These are phyloP conservation scores for Ceratorhiza oryzae-sativae DNA, from an alignment of 1,284 basidiomycete genomes.

Conservation along the genomic window DNA sequence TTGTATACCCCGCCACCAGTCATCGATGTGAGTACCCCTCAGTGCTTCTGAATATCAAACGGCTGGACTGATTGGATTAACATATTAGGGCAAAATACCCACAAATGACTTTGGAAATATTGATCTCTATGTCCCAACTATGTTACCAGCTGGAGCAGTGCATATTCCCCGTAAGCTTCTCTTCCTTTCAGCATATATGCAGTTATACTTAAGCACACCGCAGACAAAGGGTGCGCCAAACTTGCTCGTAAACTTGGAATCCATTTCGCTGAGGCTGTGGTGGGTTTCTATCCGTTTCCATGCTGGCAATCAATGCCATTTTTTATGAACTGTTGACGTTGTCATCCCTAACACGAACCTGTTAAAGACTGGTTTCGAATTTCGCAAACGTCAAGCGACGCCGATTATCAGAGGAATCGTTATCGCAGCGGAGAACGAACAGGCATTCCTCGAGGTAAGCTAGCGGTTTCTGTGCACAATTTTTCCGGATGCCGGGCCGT, in stretches of 20 bases:
- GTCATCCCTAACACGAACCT: not conserved
- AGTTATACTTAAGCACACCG: not conserved
- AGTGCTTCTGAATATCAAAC: not conserved
- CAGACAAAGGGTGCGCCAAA: slow-evolving; percentile 89
- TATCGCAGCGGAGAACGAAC: slow-evolving; percentile 81
- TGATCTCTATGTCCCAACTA: slow-evolving; percentile 92
- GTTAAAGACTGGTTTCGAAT: slow-evolving; percentile 88
- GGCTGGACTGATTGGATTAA: not conserved
- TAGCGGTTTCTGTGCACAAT: slow-evolving; percentile 10
- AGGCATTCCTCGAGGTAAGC: slow-evolving; percentile 75
- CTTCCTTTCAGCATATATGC: slow-evolving; percentile 19
- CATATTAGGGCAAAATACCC: slow-evolving; percentile 81
- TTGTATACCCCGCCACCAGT: slow-evolving; percentile 81
- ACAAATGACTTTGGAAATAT: slow-evolving; percentile 98
- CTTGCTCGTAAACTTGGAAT: slow-evolving; percentile 87
- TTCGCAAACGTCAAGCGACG: slow-evolving; percentile 86
- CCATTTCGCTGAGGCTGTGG: slow-evolving; percentile 93
- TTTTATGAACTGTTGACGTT: not conserved
- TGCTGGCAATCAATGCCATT: no score
- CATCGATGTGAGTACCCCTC: slow-evolving; percentile 66
- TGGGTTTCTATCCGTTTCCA: slow-evolving; percentile 52
- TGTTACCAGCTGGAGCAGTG: slow-evolving; percentile 88
- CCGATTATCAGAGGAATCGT: slow-evolving; percentile 90
- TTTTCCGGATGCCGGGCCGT: slow-evolving; percentile 16
- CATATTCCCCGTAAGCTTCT: slow-evolving; percentile 82